These are phyloP conservation scores for Pseudopyricularia javanii DNA, from an alignment of 2,329 filamentous ascomycete genomes.

Conservation along the genomic window DNA sequence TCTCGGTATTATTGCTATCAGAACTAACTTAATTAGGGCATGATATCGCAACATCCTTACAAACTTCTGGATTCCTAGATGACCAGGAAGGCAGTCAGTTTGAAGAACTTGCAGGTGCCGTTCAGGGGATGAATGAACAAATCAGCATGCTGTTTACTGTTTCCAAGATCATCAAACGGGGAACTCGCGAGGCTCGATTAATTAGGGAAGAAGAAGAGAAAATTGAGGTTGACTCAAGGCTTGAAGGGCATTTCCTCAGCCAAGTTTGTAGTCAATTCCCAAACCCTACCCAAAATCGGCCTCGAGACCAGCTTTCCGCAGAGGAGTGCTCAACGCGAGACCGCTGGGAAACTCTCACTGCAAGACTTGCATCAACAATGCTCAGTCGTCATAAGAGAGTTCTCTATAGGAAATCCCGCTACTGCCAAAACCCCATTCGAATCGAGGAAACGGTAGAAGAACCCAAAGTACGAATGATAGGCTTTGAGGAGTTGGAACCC, in stretches of 20 bases:
- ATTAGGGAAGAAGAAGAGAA: not conserved
- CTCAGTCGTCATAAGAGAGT: not conserved
- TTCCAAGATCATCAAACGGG: not conserved
- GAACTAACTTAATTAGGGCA: too few species aligned
- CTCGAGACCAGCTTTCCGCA: not conserved
- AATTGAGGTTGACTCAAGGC: not conserved
- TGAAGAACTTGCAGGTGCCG: not conserved
- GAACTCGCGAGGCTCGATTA: not conserved
- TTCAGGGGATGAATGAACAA: not conserved
- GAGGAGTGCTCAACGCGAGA: too few species aligned
- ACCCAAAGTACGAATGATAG: not conserved
- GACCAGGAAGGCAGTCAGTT: not conserved
- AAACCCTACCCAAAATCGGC: not conserved
- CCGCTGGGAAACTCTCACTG: too few species aligned
- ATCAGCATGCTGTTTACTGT: not conserved
- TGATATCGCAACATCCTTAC: not conserved
- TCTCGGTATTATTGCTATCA: not conserved
- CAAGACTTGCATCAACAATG: not conserved
- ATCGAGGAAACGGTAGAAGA: not conserved
- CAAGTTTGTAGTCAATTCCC: not conserved
- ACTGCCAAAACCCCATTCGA: not conserved
- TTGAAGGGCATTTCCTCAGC: not conserved
- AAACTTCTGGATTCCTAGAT: too few species aligned
- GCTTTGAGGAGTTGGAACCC: too few species aligned
- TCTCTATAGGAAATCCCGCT: not conserved